Percentiles rank a stretch among this genome's conserved stretches.
Conservation (phyloP, 257 asterid genomes). For the Handroanthus guayacan region DNA sequence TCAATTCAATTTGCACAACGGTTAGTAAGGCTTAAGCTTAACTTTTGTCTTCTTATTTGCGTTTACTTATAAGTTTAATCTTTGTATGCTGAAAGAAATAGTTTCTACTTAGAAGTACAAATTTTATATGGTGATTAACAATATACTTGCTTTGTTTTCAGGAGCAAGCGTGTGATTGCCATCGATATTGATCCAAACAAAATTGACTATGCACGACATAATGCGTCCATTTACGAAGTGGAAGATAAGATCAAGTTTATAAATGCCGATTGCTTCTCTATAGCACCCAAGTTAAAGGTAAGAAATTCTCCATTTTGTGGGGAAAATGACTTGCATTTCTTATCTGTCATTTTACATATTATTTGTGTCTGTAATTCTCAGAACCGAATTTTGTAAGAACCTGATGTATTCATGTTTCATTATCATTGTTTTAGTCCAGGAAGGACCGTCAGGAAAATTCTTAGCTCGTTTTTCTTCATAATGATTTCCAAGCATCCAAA, state of each 20-base stretch:
- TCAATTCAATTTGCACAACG: constrained; percentile 89
- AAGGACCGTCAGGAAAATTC: neutral
- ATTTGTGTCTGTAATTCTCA: no score
- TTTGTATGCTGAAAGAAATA: no score
- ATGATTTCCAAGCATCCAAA: neutral
- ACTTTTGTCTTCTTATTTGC: constrained; percentile 9
- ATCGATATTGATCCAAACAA: constrained; percentile 87
- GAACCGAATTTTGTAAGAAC: neutral
- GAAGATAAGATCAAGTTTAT: constrained; percentile 75
- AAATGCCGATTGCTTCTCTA: constrained; percentile 71
- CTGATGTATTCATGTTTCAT: neutral
- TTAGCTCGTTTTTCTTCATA: no score
- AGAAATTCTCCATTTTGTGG: constrained; percentile 18
- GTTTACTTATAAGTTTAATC: no score
- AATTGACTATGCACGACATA: constrained; percentile 77
- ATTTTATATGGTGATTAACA: neutral
- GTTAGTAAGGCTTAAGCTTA: constrained; percentile 47
- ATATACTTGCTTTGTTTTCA: constrained; percentile 44
- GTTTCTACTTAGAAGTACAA: no score
- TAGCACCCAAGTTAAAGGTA: constrained; percentile 83
- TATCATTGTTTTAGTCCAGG: constrained; percentile 3
- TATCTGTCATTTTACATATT: neutral
- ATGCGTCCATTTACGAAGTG: constrained; percentile 87
- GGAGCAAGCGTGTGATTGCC: constrained; percentile 89
- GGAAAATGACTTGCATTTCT: constrained; percentile 3